Base-by-base conservation (phyloP, 495 filamentous ascomycete genomes). In the Beverwykella pulmonaria region DNA sequence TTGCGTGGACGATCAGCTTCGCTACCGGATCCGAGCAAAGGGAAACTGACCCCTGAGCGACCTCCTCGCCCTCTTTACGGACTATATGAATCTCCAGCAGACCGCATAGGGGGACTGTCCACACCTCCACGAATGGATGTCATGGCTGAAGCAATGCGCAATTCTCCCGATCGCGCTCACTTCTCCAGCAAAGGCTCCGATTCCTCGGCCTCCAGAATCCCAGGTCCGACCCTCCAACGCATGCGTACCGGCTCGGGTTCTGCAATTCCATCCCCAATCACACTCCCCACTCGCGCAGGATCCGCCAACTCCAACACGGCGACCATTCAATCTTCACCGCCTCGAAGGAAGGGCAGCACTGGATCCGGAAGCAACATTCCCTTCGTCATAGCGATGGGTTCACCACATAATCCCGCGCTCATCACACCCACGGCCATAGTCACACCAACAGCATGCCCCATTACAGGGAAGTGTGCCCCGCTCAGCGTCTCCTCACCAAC, bases 331-430 rank as follows among this genome's bases (percentile, higher is more conserved):
- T 19, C 47, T 30, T 30, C 67, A 9, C 26, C 60, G 9, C 61
- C 69, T 1, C 53, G 17, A 44, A 59, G 64, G 2, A 60, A 54
- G 50, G 10, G 17, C 19, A 61, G 65, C 44, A 62, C 32, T 36
- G 54, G 23, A 12, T 67, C 64, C 19, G 50, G 47, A 8, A 48
- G 19, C 41, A 71, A 47, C 41, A 65, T 68, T 20, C 69, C 69
- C 9, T 71, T 68, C 53, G 65, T 71, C 10, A 71, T 71, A 26
- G 61, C 48, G 1, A 71, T 71, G 69, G 60, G 60, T 12, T 68
- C 65, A 1, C 69, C 69, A 3, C 69, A 71, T 36, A 71, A 71
- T 59, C 69, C 69, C 22, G 69, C 69, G 0, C 64, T 71, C 26
- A 55, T 65, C 14, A 48, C 53, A 2, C 67, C 67, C 2, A 54